phyloP scores from a whole-genome alignment of 2,329 filamentous ascomycete species.

The Tympanopsis confertula region DNA sequence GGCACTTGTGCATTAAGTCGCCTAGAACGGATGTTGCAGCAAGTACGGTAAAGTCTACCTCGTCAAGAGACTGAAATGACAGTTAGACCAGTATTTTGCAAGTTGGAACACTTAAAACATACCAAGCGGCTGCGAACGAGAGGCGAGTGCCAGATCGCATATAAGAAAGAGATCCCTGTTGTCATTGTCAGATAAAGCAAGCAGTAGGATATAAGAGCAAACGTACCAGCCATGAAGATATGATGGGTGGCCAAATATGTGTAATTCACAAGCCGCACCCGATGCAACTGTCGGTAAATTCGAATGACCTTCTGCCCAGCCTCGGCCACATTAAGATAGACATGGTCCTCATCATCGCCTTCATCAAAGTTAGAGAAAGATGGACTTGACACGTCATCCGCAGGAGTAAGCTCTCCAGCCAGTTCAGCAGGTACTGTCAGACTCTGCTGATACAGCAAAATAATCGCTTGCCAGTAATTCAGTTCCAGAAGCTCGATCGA shows the following conservation, averaged over 20 bases:
- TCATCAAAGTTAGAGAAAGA: conserved; percentile 52
- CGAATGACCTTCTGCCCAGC: conserved; percentile 87
- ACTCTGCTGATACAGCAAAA: conserved; percentile 89
- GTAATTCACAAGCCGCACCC: conserved; percentile 83
- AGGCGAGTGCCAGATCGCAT: conserved; percentile 93
- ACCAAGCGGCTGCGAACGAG: conserved; percentile 76
- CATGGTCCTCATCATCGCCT: conserved; percentile 73
- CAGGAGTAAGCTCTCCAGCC: conserved; percentile 63
- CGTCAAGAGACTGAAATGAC: conserved; percentile 62
- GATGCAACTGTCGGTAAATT: conserved; percentile 79
- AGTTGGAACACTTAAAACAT: conserved; percentile 25
- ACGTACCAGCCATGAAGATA: conserved; percentile 80
- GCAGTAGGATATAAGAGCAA: conserved; percentile 9
- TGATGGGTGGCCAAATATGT: conserved; percentile 93
- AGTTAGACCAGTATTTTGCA: conserved; percentile 4
- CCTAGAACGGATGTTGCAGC: conserved; percentile 85
- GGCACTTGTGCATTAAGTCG: conserved; percentile 87
- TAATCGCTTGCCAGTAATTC: conserved; percentile 96
- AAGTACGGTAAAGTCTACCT: conserved; percentile 93
- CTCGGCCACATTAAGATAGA: conserved; percentile 90
- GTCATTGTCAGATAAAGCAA: conserved; percentile 35
- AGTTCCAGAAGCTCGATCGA: conserved; percentile 81
- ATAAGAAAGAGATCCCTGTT: conserved; percentile 74
- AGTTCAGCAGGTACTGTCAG: conserved; percentile 75
- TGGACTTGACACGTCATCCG: conserved; percentile 52